A percentile compares a stretch with the other conserved stretches of the same genome.
Conservation (phyloP, 164 flowering plant species). For the Tinospora cordifolia region DNA sequence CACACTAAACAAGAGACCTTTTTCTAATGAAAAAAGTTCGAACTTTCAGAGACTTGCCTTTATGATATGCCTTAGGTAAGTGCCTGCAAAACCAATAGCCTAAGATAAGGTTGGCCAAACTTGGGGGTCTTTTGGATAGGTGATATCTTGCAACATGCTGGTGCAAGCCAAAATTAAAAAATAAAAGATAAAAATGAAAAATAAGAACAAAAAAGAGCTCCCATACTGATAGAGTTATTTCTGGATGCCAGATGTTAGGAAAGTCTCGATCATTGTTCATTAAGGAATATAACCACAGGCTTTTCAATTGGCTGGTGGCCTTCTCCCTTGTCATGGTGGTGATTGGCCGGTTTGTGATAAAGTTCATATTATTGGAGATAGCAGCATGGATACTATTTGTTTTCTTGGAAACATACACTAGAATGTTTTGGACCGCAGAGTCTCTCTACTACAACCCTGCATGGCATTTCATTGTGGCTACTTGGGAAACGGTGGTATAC, state of each 20-base stretch:
- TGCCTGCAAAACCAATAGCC: too few relatives aligned
- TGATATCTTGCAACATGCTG: too few relatives aligned
- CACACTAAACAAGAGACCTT: too few relatives aligned
- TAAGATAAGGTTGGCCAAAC: too few relatives aligned
- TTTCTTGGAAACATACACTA: conserved; percentile 90
- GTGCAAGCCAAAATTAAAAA: too few relatives aligned
- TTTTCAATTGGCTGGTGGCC: conserved; percentile 97
- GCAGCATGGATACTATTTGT: conserved; percentile 91
- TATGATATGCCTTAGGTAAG: too few relatives aligned
- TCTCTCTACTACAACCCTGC: conserved; percentile 89
- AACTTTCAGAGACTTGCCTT: too few relatives aligned
- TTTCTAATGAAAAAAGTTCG: too few relatives aligned
- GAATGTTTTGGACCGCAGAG: conserved; percentile 98
- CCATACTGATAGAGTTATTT: neutral
- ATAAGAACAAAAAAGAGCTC: too few relatives aligned
- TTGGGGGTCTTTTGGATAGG: too few relatives aligned
- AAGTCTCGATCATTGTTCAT: conserved; percentile 75
- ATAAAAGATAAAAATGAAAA: too few relatives aligned
- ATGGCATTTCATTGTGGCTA: conserved; percentile 83
- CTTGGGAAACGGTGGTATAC: conserved; percentile 93
- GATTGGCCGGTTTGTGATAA: conserved; percentile 81
- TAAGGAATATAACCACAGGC: conserved; percentile 91
- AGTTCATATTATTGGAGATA: conserved; percentile 72
- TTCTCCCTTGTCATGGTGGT: conserved; percentile 97
- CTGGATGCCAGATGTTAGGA: conserved; percentile 66